Evolutionary conservation across 768 basidiomycete species (phyloP).

Genomic region (Lactarius psammicola): DNA sequence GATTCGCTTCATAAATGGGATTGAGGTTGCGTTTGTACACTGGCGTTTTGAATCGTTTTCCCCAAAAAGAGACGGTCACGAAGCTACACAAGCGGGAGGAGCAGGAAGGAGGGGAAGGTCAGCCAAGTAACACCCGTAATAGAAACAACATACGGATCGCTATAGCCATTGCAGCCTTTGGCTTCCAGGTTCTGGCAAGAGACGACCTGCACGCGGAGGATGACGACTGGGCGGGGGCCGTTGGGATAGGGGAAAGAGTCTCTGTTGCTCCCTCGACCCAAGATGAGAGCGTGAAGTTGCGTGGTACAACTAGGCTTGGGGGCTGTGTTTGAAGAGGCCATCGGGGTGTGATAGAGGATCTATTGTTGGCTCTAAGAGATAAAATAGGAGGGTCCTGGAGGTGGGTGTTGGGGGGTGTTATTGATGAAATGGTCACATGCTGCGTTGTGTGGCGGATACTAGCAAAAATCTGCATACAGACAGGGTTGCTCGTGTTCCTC

Average conservation of each 20-base stretch:
- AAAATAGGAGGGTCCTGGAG: too few species aligned
- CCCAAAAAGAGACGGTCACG: background rate
- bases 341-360: too few species aligned
- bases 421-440: too few species aligned
- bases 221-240: background rate
- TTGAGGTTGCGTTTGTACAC: slow-evolving; percentile 47
- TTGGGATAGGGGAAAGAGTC: background rate
- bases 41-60: slow-evolving; percentile 37
- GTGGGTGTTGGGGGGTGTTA: too few species aligned
- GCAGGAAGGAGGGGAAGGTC: background rate
- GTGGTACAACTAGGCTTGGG: too few species aligned
- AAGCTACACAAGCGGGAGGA: background rate
- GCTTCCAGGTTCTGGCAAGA: background rate
- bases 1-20: background rate
- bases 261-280: background rate
- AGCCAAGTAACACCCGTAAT: too few species aligned
- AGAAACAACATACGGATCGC: background rate
- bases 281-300: background rate
- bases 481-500: too few species aligned
- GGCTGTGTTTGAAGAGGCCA: too few species aligned
- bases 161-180: background rate
- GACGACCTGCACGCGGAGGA: background rate
- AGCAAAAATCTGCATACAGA: too few species aligned
- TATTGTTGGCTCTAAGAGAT: too few species aligned
- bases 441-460: too few species aligned